Percentiles rank a stretch among this genome's conserved stretches.
Evolutionary conservation across 177 flowering plant genomes (phyloP).

Genomic region (Vitis hybrid): DNA sequence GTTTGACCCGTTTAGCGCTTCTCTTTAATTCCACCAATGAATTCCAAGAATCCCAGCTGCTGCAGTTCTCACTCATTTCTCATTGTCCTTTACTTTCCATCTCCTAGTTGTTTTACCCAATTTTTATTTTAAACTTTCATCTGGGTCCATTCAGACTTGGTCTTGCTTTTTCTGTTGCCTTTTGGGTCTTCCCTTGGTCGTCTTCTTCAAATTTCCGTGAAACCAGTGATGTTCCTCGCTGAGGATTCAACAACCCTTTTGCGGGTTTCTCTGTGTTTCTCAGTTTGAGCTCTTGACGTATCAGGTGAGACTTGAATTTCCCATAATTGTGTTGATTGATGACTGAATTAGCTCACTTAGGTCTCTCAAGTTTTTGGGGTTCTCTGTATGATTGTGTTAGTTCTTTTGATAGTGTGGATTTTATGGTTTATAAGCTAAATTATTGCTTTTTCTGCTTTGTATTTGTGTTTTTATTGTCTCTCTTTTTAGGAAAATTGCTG

Average conservation of each 20-base stretch:
- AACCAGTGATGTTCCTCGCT: not conserved
- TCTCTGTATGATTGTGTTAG: not conserved
- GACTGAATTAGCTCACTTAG: conserved; percentile 5
- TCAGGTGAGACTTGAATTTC: conserved; percentile 15
- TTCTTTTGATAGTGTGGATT: not conserved
- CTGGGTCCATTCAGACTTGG: not conserved
- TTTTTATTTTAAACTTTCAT: no score
- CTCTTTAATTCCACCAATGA: no score
- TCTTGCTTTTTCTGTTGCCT: not conserved
- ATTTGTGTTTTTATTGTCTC: no score
- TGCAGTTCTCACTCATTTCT: no score
- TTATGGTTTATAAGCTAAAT: no score
- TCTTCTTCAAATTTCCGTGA: not conserved
- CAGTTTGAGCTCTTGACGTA: not conserved
- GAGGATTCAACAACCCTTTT: not conserved
- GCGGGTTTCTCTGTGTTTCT: not conserved
- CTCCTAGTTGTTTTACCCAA: no score
- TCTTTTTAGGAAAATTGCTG: no score
- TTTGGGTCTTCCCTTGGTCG: not conserved
- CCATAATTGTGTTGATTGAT: not conserved
- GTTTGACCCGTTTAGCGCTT: no score
- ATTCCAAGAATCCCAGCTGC: no score
- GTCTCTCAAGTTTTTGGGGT: not conserved
- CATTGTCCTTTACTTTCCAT: no score
- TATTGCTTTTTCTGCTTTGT: no score